These are phyloP conservation scores for Phyllosticta citribraziliensis DNA, from an alignment of 2,329 filamentous ascomycete species.

Conservation along the genomic window DNA sequence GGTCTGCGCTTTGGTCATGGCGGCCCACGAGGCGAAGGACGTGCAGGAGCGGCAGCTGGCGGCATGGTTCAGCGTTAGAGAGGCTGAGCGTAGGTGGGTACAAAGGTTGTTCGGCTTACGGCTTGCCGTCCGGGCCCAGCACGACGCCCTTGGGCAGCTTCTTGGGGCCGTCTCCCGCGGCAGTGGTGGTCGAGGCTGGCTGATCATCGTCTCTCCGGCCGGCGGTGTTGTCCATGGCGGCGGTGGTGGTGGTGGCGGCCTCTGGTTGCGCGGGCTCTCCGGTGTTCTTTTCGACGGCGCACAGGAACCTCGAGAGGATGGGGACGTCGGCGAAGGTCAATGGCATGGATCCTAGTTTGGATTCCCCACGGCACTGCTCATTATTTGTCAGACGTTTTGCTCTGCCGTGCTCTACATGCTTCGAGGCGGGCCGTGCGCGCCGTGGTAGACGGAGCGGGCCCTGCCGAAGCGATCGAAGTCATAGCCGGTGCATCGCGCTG, in stretches of 20 bases:
- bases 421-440: neutral
- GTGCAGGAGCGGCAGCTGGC: conserved; percentile 62
- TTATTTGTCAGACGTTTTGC: neutral
- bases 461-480: neutral
- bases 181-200: neutral
- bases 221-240: conserved; percentile 11
- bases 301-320: conserved; percentile 30
- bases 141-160: conserved; percentile 62
- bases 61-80: neutral
- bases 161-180: conserved; percentile 30
- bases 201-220: conserved; percentile 11
- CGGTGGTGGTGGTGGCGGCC: conserved; percentile 18
- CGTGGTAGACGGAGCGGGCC: neutral
- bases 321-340: conserved; percentile 25
- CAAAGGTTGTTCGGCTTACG: conserved; percentile 45
- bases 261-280: conserved; percentile 28
- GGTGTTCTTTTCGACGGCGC: conserved; percentile 26
- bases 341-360: conserved; percentile 18
- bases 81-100: too few relatives aligned
- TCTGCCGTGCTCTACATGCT: neutral
- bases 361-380: neutral
- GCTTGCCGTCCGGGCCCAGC: conserved; percentile 72
- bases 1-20: conserved; percentile 46
- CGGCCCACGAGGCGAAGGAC: conserved; percentile 48
- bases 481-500: neutral